A percentile compares a stretch with the other conserved stretches of the same genome.
Conservation (phyloP, 1,284 basidiomycete genomes). For the Boletus semigastroideus region DNA sequence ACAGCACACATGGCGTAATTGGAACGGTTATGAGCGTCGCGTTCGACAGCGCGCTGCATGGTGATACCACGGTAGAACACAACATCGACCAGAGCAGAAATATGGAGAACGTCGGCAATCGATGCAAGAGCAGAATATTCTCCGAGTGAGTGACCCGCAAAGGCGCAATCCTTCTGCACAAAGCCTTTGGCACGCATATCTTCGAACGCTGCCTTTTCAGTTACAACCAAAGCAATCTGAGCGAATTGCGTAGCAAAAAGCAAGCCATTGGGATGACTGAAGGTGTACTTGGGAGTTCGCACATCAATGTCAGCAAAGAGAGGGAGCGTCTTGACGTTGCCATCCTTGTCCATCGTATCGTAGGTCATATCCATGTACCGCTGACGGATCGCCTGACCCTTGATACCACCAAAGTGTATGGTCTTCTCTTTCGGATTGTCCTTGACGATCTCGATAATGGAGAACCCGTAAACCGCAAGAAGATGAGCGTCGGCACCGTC, state of each 20-base stretch:
- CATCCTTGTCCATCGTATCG: conserved; percentile 94
- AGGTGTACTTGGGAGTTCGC: conserved; percentile 94
- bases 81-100: conserved; percentile 95
- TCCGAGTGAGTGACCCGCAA: conserved; percentile 61
- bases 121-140: conserved; percentile 93
- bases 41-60: conserved; percentile 97
- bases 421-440: conserved; percentile 97
- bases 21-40: conserved; percentile 88
- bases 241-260: conserved; percentile 98
- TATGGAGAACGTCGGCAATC: conserved; percentile 93
- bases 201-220: conserved; percentile 96
- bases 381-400: conserved; percentile 95
- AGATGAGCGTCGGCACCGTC: conserved; percentile 94
- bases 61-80: conserved; percentile 99
- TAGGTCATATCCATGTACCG: conserved; percentile 99
- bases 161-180: conserved; percentile 88
- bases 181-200: conserved; percentile 97
- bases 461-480: conserved; percentile 94
- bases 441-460: conserved; percentile 97
- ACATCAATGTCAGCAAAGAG: conserved; percentile 92
- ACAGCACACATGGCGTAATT: conserved; percentile 99
- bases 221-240: conserved; percentile 96
- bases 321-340: conserved; percentile 91
- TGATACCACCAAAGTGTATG: conserved; percentile 98
- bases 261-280: conserved; percentile 93